phyloP scores from a whole-genome alignment of 768 basidiomycete species.

The Pleurotus eryngii region DNA sequence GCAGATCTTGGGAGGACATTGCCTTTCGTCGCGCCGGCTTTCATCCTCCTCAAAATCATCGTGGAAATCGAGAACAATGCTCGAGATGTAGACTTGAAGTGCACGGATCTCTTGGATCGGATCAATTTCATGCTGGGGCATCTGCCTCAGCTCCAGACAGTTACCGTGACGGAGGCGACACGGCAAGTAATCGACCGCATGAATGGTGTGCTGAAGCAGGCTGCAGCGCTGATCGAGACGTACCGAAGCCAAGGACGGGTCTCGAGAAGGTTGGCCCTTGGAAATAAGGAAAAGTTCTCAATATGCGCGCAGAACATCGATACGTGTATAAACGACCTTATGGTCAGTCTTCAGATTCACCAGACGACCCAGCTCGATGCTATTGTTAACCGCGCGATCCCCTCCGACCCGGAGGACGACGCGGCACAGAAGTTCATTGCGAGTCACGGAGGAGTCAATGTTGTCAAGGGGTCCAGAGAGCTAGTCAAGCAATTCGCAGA shows the following conservation, averaged over 20 bases:
- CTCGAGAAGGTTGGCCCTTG: slow-evolving; percentile 33
- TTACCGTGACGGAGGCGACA: slow-evolving; percentile 31
- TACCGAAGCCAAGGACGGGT: slow-evolving; percentile 34
- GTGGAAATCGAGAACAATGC: slow-evolving; percentile 34
- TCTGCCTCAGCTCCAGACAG: slow-evolving; percentile 28
- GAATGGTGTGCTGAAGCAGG: slow-evolving; percentile 33
- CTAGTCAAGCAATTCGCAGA: slow-evolving; percentile 36
- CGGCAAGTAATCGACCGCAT: slow-evolving; percentile 35
- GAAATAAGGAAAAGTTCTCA: slow-evolving; percentile 34
- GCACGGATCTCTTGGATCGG: slow-evolving; percentile 37
- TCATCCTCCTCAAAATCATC: slow-evolving; percentile 36
- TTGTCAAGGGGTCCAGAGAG: slow-evolving; percentile 29
- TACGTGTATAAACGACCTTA: slow-evolving; percentile 31
- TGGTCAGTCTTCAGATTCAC: slow-evolving; percentile 40
- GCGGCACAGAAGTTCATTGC: slow-evolving; percentile 32
- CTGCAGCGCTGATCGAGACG: slow-evolving; percentile 34
- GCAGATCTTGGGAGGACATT: slow-evolving; percentile 33
- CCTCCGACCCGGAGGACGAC: slow-evolving; percentile 33
- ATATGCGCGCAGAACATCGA: slow-evolving; percentile 28
- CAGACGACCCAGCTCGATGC: slow-evolving; percentile 31
- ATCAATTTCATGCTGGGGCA: slow-evolving; percentile 41
- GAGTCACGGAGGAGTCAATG: slow-evolving; percentile 32
- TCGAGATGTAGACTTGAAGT: slow-evolving; percentile 36
- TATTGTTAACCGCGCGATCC: slow-evolving; percentile 32
- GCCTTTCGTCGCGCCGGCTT: slow-evolving; percentile 36